Percentiles rank a stretch among this genome's conserved stretches.
Evolutionary conservation across 106 monocot genomes (phyloP).

Genomic region (Acanthochlamys bracteata): DNA sequence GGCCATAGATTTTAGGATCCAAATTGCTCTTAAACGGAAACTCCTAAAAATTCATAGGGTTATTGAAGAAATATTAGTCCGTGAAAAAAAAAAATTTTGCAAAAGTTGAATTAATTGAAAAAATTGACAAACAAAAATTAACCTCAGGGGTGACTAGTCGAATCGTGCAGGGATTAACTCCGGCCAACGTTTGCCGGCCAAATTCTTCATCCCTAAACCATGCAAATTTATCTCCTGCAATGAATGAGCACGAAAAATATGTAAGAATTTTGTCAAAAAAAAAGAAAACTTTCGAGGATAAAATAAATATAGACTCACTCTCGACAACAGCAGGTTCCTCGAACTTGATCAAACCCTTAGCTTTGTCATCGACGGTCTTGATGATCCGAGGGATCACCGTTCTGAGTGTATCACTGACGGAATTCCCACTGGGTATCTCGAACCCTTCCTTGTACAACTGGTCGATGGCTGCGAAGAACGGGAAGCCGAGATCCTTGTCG

Average conservation of each 20-base stretch:
- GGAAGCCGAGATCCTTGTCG: slow-evolving; percentile 29
- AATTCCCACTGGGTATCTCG: slow-evolving; percentile 12
- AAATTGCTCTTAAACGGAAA: slow-evolving; percentile 70
- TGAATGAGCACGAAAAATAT: too few species aligned
- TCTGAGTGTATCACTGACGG: background rate
- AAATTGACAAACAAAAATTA: background rate
- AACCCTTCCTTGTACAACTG: slow-evolving; percentile 38
- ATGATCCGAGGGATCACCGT: slow-evolving; percentile 37
- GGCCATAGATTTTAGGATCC: slow-evolving; percentile 59
- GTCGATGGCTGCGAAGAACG: slow-evolving; percentile 64
- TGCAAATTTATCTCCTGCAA: slow-evolving; percentile 50
- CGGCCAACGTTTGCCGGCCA: slow-evolving; percentile 55
- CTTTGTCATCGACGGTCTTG: slow-evolving; percentile 17
- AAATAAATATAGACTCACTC: slow-evolving; percentile 15
- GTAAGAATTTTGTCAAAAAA: background rate
- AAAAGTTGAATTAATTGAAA: background rate
- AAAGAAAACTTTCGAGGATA: background rate
- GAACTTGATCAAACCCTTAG: slow-evolving; percentile 31
- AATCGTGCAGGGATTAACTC: slow-evolving; percentile 62
- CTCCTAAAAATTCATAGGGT: slow-evolving; percentile 33
- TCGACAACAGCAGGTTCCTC: slow-evolving; percentile 45
- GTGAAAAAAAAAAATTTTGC: background rate
- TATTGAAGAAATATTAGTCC: background rate
- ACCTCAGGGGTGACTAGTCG: slow-evolving; percentile 1
- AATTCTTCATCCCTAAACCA: slow-evolving; percentile 82